Evolutionary conservation across 768 basidiomycete genomes (phyloP).

Genomic region (Cyathus striatus): DNA sequence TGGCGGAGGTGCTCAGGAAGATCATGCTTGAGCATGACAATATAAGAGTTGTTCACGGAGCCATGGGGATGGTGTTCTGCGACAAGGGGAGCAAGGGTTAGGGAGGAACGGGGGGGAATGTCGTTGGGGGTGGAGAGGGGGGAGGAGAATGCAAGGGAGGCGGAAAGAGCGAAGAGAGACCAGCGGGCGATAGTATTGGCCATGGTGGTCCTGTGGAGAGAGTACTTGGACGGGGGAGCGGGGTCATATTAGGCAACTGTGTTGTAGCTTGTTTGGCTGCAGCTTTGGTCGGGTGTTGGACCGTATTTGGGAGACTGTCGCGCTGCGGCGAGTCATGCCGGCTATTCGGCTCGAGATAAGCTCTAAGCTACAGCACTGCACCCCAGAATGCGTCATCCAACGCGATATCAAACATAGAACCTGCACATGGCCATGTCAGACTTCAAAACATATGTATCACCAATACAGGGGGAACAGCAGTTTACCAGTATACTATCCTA

Average conservation of each 20-base stretch:
- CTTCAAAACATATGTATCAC: too few relatives aligned
- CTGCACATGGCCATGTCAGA: too few relatives aligned
- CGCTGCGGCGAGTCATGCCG: too few relatives aligned
- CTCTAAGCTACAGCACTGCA: too few relatives aligned
- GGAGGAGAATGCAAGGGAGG: conserved; percentile 30
- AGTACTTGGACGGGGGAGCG: conserved; percentile 9
- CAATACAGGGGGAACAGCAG: too few relatives aligned
- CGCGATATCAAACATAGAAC: too few relatives aligned
- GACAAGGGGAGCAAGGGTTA: conserved; percentile 55
- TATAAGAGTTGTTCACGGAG: conserved; percentile 87
- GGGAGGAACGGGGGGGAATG: conserved; percentile 27
- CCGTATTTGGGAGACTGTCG: conserved; percentile 2
- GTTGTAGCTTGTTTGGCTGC: conserved; percentile 28
- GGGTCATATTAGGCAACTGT: conserved; percentile 19
- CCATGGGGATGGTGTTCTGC: conserved; percentile 61
- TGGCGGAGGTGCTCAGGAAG: conserved; percentile 49
- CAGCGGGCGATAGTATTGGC: conserved; percentile 33
- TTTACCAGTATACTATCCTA: too few relatives aligned
- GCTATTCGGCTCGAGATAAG: too few relatives aligned
- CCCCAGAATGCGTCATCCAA: too few relatives aligned
- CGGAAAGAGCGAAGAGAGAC: conserved; percentile 36
- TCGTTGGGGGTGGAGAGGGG: conserved; percentile 44
- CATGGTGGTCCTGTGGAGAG: conserved; percentile 34
- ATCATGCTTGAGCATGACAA: conserved; percentile 81
- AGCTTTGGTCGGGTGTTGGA: conserved; percentile 8